phyloP scores from a whole-genome alignment of 345 rosid genomes.

The Linum usitatissimum region DNA sequence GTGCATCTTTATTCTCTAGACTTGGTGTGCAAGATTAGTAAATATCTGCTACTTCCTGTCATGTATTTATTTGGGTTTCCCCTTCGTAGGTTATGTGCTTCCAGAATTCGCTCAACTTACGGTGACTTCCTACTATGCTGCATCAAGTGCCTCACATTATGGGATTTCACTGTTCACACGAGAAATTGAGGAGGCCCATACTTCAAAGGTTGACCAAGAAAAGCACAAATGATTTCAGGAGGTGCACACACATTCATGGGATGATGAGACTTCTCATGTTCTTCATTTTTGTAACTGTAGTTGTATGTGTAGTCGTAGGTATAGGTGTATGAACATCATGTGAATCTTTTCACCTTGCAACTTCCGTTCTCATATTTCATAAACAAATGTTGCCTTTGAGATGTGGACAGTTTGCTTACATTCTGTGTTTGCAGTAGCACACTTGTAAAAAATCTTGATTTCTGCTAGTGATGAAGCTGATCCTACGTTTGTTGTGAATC shows the following conservation, averaged over 20 bases:
- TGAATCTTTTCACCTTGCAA: background rate
- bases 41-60: background rate
- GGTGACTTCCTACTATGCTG: constrained; percentile 77
- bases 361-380: background rate
- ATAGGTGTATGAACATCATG: background rate
- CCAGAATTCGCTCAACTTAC: constrained; percentile 77
- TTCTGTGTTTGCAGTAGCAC: background rate
- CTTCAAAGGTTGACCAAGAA: constrained; percentile 35
- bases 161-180: constrained; percentile 75
- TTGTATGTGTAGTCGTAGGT: background rate
- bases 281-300: constrained; percentile 10
- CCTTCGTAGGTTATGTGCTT: constrained; percentile 59
- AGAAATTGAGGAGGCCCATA: constrained; percentile 50
- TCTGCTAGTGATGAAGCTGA: background rate
- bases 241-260: constrained; percentile 9
- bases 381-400: background rate
- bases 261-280: background rate
- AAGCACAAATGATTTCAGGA: constrained; percentile 15
- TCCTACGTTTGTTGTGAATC: background rate
- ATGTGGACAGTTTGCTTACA: background rate
- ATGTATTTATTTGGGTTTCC: constrained; percentile 9
- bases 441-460: too few species aligned
- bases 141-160: constrained; percentile 91
- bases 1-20: background rate
- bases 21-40: background rate